phyloP scores from a whole-genome alignment of 176 grass and related monocot genomes.

The Miscanthus lutarioriparius region DNA sequence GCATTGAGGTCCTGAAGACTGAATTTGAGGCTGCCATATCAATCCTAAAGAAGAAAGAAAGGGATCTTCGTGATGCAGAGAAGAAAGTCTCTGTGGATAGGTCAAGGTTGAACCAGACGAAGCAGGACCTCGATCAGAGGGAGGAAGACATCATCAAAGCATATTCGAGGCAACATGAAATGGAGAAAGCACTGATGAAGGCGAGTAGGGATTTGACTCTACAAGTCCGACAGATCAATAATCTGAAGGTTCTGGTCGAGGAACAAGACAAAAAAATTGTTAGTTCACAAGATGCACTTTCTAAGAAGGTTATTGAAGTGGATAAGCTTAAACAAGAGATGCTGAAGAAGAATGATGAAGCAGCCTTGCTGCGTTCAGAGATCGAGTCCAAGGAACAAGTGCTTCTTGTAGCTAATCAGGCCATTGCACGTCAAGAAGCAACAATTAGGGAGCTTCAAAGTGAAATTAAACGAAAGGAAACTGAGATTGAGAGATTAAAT shows the following conservation, averaged over 20 bases:
- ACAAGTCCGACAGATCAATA: conserved; percentile 67
- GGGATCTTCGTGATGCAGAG: conserved; percentile 57
- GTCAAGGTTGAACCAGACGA: conserved; percentile 53
- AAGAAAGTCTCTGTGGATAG: conserved; percentile 57
- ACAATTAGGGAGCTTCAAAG: conserved; percentile 42
- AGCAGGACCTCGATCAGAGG: conserved; percentile 67
- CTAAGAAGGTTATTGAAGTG: conserved; percentile 62
- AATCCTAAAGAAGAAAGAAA: conserved; percentile 59
- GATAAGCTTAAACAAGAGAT: conserved; percentile 64
- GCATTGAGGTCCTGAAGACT: conserved; percentile 64
- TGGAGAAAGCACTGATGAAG: conserved; percentile 65
- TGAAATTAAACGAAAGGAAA: conserved; percentile 61
- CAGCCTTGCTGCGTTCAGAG: conserved; percentile 46
- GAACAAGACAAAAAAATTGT: conserved; percentile 59
- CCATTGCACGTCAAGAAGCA: conserved; percentile 53
- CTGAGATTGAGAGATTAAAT: conserved; percentile 57
- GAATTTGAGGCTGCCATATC: conserved; percentile 70
- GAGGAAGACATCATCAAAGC: conserved; percentile 61
- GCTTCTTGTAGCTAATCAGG: conserved; percentile 49
- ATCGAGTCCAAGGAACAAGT: conserved; percentile 58
- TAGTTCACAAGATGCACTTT: conserved; percentile 51
- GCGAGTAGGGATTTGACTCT: conserved; percentile 53
- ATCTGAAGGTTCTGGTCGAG: conserved; percentile 58
- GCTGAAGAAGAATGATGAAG: conserved; percentile 66
- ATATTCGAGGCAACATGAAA: conserved; percentile 63